Base-by-base conservation (phyloP, 2,329 filamentous ascomycete species). In the Xylariaceae sp. region DNA sequence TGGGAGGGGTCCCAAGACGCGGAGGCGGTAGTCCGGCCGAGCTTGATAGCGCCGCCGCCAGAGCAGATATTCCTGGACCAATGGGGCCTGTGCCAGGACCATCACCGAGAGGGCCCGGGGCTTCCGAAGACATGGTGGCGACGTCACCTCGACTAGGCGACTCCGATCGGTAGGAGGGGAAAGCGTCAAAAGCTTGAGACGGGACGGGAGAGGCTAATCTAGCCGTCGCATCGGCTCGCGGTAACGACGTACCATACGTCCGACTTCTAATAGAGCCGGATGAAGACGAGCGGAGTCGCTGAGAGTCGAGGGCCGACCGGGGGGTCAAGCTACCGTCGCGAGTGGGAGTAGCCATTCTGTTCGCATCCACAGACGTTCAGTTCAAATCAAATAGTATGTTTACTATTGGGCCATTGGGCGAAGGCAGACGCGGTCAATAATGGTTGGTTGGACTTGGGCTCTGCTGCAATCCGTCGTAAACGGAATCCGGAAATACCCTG, bases 11-110 rank as follows among this genome's bases (percentile, higher is more conserved):
- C 53, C 87, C 88, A 65, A 88, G 85, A 51, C 86, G 82, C 45
- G 88, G 86, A 15, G 89, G 88, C 30, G 86, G 86, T 53, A 83
- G 82, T 62, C 87, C 88, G 44, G 88, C 77, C 9, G 87, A 89
- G 67, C 88, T 86, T 61, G 89, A 89, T 64, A 97, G 78, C n/a
- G 91, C 93, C 30, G 90, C 89, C 41, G 93, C 92, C 57, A 97
- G 83, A 61, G 92, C 92, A 30, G 93, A 97, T 53, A 92, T 84
- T 23, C 91, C 91, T 5, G 91, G 92, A 0, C 90, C 91, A 5
- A 87, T 59, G 10, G 61, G 51, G n/a, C 58, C 84, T 6, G 85
- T 75, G 53, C 84, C 88, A 18, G 84, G 82, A 64, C 78, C 84
- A 60, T 84, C 87, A 7, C 87, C 80, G 44, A 95, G 80, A 44